phyloP scores from a whole-genome alignment of 192 early-diverging fungal genomes.

The Backusella tarrabulga region DNA sequence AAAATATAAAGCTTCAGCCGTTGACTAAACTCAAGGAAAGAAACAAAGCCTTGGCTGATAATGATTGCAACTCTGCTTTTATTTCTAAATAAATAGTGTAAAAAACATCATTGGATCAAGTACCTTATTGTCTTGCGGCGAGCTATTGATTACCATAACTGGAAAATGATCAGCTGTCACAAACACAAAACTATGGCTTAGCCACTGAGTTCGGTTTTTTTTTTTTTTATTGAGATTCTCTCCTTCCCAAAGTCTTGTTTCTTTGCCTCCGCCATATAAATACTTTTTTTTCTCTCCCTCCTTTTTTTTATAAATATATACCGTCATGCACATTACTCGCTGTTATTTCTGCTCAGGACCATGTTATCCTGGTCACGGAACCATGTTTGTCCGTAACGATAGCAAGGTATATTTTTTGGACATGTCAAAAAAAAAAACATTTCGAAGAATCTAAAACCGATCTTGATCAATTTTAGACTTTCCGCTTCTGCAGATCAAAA shows the following conservation, averaged over 20 bases:
- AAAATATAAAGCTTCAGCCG: too few relatives aligned
- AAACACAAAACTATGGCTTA: background rate
- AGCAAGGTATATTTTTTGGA: constrained; percentile 69
- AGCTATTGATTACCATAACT: background rate
- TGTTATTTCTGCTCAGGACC: constrained; percentile 99
- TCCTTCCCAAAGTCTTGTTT: background rate
- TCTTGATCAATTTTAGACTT: constrained; percentile 57
- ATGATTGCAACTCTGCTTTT: too few relatives aligned
- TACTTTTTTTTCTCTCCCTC: background rate
- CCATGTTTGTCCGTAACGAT: constrained; percentile 98
- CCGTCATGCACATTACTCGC: constrained; percentile 88
- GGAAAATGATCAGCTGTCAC: background rate
- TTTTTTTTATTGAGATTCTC: background rate
- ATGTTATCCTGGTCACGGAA: constrained; percentile 97
- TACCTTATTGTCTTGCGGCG: too few relatives aligned
- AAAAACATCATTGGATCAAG: too few relatives aligned
- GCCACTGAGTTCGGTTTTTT: background rate
- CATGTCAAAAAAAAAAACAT: background rate
- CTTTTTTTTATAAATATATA: background rate
- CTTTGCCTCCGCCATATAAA: constrained; percentile 3
- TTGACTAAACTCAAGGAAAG: too few relatives aligned
- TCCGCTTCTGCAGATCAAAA: constrained; percentile 97
- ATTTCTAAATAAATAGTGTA: too few relatives aligned
- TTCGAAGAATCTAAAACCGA: background rate
- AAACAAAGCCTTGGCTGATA: too few relatives aligned